A percentile compares a stretch with the other conserved stretches of the same genome.
Evolutionary conservation across 306 rosid species (phyloP).

Genomic region (Leucaena leucocephala): DNA sequence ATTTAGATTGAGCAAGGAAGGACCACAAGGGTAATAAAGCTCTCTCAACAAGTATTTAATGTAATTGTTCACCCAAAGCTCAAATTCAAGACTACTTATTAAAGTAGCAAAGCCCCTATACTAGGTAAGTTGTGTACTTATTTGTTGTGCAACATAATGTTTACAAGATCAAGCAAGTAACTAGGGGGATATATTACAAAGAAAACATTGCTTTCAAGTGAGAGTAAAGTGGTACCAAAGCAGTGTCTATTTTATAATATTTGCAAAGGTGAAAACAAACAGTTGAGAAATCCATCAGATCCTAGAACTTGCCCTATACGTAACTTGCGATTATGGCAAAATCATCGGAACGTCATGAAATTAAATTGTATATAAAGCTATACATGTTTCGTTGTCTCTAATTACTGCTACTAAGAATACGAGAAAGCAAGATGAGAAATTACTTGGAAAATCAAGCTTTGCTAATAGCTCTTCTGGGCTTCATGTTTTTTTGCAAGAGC

Average conservation of each 20-base stretch:
- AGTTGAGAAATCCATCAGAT: neutral
- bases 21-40: no score
- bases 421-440: neutral
- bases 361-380: neutral
- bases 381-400: neutral
- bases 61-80: no score
- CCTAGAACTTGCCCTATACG: constrained; percentile 9
- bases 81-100: no score
- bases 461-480: constrained; percentile 6
- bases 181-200: neutral
- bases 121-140: no score
- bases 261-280: neutral
- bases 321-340: neutral
- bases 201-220: neutral
- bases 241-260: neutral
- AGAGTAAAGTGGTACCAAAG: neutral
- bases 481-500: constrained; percentile 6
- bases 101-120: no score
- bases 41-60: no score
- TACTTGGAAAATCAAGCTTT: neutral
- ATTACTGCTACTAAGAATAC: neutral
- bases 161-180: neutral
- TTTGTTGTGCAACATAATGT: neutral
- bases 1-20: no score
- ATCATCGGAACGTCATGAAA: neutral